Evolutionary conservation across 2,329 filamentous ascomycete species (phyloP).

Genomic region (Corynespora cassiicola): DNA sequence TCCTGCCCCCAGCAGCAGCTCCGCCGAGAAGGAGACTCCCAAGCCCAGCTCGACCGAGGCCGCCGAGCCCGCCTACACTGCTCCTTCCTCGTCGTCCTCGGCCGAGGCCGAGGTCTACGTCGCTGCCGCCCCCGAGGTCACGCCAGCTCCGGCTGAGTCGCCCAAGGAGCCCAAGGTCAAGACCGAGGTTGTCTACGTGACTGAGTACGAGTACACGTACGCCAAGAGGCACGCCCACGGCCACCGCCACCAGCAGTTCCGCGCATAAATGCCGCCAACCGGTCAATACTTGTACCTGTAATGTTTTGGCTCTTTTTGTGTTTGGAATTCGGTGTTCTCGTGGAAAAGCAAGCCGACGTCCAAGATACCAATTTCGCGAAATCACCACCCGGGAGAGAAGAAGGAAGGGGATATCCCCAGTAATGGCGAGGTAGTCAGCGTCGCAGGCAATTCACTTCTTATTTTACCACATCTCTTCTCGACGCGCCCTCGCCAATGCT

Average conservation of each 20-base stretch:
- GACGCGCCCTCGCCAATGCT: conserved; percentile 33
- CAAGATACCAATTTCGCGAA: too few species aligned
- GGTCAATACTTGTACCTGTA: conserved; percentile 18
- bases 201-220: conserved; percentile 33
- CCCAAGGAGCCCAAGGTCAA: conserved; percentile 29
- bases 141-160: conserved; percentile 21
- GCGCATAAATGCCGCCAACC: conserved; percentile 31
- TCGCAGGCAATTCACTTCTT: conserved; percentile 45
- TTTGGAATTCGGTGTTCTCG: conserved; percentile 22
- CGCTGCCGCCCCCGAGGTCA: conserved; percentile 29
- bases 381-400: conserved; percentile 29
- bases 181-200: conserved; percentile 40
- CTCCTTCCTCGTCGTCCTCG: conserved; percentile 4
- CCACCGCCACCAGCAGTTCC: conserved; percentile 42
- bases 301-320: conserved; percentile 26
- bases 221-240: conserved; percentile 39
- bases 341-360: too few species aligned
- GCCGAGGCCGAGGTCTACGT: conserved; percentile 10
- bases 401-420: conserved; percentile 29
- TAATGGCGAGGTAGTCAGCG: conserved; percentile 47
- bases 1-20: conserved; percentile 15
- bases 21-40: conserved; percentile 11
- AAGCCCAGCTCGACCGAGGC: conserved; percentile 16
- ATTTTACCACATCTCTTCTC: conserved; percentile 24
- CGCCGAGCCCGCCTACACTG: conserved; percentile 9